Conservation (phyloP, 139 green algal species). For the Closterium sp. region DNA sequence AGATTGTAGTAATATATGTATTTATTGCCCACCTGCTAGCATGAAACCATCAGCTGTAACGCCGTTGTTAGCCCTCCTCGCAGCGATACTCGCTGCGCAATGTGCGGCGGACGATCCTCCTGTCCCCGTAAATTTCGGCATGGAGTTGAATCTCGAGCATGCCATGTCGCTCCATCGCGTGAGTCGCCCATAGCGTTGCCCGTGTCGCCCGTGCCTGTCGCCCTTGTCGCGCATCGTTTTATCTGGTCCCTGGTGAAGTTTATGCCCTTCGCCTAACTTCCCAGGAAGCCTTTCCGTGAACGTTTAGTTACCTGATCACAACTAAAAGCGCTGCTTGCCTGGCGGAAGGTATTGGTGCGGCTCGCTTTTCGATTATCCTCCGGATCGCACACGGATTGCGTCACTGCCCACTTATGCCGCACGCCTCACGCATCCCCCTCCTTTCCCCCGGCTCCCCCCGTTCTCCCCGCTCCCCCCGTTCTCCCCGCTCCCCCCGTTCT, state of each 20-base stretch:
- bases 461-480: not conserved
- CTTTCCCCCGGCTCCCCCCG: not conserved
- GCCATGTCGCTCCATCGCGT: not conserved
- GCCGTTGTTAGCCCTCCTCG: not conserved
- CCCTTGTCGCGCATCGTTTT: no score
- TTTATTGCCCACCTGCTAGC: not conserved
- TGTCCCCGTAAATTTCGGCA: no score
- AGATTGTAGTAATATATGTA: no score
- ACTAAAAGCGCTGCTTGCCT: not conserved
- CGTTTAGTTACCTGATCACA: not conserved
- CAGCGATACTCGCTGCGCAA: not conserved
- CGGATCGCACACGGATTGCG: not conserved
- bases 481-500: not conserved
- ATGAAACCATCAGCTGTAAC: not conserved
- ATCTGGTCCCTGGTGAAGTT: not conserved
- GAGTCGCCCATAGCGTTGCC: not conserved
- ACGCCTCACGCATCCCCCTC: not conserved
- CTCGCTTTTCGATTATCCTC: not conserved
- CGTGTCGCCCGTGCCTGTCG: not conserved
- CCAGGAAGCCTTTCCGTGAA: not conserved
- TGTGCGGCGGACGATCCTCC: not conserved
- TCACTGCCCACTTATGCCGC: not conserved
- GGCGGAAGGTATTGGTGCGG: not conserved
- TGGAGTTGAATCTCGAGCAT: not conserved
- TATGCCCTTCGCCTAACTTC: not conserved